These are phyloP conservation scores for Artomyces pyxidatus DNA, from an alignment of 768 basidiomycete genomes.

Conservation along the genomic window DNA sequence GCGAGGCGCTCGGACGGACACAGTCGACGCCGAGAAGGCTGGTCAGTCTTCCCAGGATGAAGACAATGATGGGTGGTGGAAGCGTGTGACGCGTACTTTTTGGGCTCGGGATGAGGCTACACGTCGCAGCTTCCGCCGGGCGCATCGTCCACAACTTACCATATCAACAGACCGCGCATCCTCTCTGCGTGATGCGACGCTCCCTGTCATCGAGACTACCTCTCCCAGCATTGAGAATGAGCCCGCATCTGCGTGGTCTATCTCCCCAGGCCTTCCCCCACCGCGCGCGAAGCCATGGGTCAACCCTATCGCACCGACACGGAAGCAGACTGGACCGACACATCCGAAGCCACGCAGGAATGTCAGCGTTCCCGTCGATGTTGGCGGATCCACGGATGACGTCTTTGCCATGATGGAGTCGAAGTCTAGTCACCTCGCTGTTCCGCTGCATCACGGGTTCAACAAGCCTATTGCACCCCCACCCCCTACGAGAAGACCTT, in stretches of 20 bases:
- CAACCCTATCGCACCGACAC: constrained; percentile 10
- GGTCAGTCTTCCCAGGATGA: not conserved
- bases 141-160: constrained; percentile 24
- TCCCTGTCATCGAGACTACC: constrained; percentile 25
- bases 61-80: constrained; percentile 6
- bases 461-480: not conserved
- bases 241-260: constrained; percentile 25
- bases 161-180: constrained; percentile 37
- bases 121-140: constrained; percentile 11
- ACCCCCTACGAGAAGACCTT: not conserved
- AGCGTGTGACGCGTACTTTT: constrained; percentile 11
- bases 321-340: constrained; percentile 6
- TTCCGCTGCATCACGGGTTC: constrained; percentile 11
- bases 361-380: constrained; percentile 30
- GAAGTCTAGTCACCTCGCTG: constrained; percentile 16
- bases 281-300: constrained; percentile 28
- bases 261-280: constrained; percentile 25
- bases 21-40: not conserved
- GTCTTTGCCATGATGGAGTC: constrained; percentile 2
- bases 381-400: constrained; percentile 21
- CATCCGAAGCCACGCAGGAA: constrained; percentile 22
- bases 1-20: constrained; percentile 28
- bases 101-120: constrained; percentile 17
- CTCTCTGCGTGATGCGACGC: constrained; percentile 15
- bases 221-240: constrained; percentile 16